Conservation (phyloP, 1,139 yeast species). For the Zygosaccharomyces pseudobailii region DNA sequence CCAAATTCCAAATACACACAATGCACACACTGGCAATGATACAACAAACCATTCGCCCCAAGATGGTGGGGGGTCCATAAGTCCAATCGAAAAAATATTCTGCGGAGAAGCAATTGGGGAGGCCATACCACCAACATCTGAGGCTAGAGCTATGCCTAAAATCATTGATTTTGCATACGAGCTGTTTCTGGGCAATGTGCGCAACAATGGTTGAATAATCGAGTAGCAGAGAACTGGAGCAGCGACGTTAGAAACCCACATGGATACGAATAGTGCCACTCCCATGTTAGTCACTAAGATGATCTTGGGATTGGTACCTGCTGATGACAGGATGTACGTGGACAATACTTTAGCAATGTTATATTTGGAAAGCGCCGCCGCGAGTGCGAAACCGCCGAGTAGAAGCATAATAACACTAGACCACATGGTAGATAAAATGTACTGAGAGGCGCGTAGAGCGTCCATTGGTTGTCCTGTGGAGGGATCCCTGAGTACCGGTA, state of each 20-base stretch:
- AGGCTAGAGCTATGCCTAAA: slow-evolving; percentile 85
- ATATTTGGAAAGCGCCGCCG: slow-evolving; percentile 89
- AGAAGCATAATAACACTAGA: slow-evolving; percentile 84
- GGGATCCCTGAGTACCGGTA: slow-evolving; percentile 61
- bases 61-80: slow-evolving; percentile 85
- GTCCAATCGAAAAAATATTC: slow-evolving; percentile 80
- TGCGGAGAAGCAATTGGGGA: slow-evolving; percentile 97
- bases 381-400: slow-evolving; percentile 89
- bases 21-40: slow-evolving; percentile 69
- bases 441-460: slow-evolving; percentile 68
- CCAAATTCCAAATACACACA: slow-evolving; percentile 68
- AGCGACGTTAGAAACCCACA: slow-evolving; percentile 97
- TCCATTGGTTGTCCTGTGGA: slow-evolving; percentile 46
- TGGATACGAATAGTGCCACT: slow-evolving; percentile 77
- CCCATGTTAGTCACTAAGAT: slow-evolving; percentile 76
- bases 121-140: slow-evolving; percentile 93
- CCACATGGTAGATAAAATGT: slow-evolving; percentile 87
- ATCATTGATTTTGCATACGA: slow-evolving; percentile 79
- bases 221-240: slow-evolving; percentile 92
- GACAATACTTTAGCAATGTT: slow-evolving; percentile 82
- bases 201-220: slow-evolving; percentile 78
- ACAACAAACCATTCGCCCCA: slow-evolving; percentile 95
- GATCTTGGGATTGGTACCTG: slow-evolving; percentile 79
- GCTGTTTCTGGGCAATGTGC: slow-evolving; percentile 75
- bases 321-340: slow-evolving; percentile 70